Evolutionary conservation across 441 rosid species (phyloP).

Genomic region (Croton laevigatus): DNA sequence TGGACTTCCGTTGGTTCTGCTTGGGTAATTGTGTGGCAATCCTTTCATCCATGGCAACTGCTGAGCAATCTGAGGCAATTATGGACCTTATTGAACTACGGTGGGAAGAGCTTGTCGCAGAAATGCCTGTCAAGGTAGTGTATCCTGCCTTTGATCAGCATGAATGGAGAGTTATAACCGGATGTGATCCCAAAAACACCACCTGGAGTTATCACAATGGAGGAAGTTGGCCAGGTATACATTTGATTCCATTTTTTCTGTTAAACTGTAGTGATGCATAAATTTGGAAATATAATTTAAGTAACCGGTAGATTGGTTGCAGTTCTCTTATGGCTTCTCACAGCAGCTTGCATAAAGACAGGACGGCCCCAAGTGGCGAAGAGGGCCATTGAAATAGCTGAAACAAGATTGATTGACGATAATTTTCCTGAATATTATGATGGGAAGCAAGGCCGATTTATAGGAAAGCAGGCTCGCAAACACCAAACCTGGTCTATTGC

Average conservation of each 20-base stretch:
- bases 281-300: not conserved
- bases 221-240: slow-evolving; percentile 94
- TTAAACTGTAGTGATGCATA: not conserved
- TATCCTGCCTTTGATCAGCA: slow-evolving; percentile 88
- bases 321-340: slow-evolving; percentile 89
- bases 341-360: slow-evolving; percentile 85
- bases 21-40: slow-evolving; percentile 88
- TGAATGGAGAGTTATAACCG: slow-evolving; percentile 79
- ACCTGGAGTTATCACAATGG: slow-evolving; percentile 98
- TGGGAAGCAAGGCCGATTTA: slow-evolving; percentile 72
- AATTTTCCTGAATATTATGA: slow-evolving; percentile 93
- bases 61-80: slow-evolving; percentile 83
- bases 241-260: not conserved
- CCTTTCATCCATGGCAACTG: slow-evolving; percentile 85
- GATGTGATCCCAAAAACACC: slow-evolving; percentile 90
- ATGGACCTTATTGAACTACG: slow-evolving; percentile 95
- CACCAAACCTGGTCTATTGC: slow-evolving; percentile 92
- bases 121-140: slow-evolving; percentile 90
- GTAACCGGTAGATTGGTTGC: slow-evolving; percentile 17
- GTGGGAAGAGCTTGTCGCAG: slow-evolving; percentile 93
- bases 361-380: slow-evolving; percentile 91
- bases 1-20: slow-evolving; percentile 96
- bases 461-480: slow-evolving; percentile 83
- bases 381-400: slow-evolving; percentile 69
- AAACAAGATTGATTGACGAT: slow-evolving; percentile 67